Conservation (phyloP, 192 early-diverging fungal species). For the Entomortierella chlamydospora region DNA sequence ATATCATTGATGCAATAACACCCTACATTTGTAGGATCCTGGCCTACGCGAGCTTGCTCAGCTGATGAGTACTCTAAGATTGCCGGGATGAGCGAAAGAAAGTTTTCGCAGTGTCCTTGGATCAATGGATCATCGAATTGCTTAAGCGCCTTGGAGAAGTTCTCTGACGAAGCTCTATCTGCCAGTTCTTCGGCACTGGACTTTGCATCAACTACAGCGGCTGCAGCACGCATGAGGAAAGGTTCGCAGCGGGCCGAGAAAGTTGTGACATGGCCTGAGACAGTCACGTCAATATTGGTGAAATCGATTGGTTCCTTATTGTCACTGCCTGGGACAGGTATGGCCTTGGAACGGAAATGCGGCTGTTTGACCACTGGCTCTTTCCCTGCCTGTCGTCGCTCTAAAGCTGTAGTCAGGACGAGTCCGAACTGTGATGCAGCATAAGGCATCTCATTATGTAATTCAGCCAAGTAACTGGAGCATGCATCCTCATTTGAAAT, state of each 20-base stretch:
- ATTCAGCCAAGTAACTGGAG: conserved; percentile 15
- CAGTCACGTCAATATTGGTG: conserved; percentile 15
- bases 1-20: conserved; percentile 37
- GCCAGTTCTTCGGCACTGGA: neutral
- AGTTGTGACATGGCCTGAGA: conserved; percentile 10
- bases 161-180: conserved; percentile 9
- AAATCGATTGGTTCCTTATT: neutral
- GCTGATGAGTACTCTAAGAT: neutral
- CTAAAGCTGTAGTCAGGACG: conserved; percentile 20
- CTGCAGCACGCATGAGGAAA: conserved; percentile 16
- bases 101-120: conserved; percentile 16
- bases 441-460: conserved; percentile 8
- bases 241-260: conserved; percentile 14
- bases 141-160: conserved; percentile 1
- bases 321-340: neutral
- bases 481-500: conserved; percentile 17
- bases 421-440: conserved; percentile 24
- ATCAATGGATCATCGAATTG: conserved; percentile 8
- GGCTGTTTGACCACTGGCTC: conserved; percentile 2
- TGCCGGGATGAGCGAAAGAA: conserved; percentile 4
- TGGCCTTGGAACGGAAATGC: conserved; percentile 9
- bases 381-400: neutral
- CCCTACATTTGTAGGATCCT: neutral
- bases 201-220: neutral
- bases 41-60: neutral